Evolutionary conservation across 768 basidiomycete species (phyloP).

Genomic region (Grammothele lineata): DNA sequence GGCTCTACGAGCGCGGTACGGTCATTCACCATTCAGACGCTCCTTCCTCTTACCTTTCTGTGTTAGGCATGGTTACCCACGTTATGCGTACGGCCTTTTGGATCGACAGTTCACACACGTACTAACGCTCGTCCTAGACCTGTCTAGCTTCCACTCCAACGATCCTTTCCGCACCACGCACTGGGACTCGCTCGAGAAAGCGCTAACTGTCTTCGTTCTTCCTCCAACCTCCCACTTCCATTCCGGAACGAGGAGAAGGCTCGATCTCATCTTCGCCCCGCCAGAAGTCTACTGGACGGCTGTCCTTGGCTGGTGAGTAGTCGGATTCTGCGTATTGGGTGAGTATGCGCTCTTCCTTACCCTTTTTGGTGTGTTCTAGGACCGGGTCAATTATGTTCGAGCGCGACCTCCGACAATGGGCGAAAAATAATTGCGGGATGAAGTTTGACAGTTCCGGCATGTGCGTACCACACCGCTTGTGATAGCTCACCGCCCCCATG

Average conservation of each 20-base stretch:
- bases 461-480: no score
- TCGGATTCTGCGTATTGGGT: no score
- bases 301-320: constrained; percentile 75
- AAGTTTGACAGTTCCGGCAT: constrained; percentile 84
- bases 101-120: neutral
- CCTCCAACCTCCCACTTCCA: constrained; percentile 35
- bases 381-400: constrained; percentile 90
- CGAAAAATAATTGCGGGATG: constrained; percentile 59
- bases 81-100: constrained; percentile 66
- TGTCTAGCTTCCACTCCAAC: constrained; percentile 55
- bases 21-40: constrained; percentile 35
- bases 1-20: constrained; percentile 40
- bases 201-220: constrained; percentile 72
- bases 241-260: constrained; percentile 53
- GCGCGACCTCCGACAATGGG: constrained; percentile 74
- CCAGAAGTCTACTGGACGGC: constrained; percentile 84
- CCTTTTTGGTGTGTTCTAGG: constrained; percentile 36
- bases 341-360: neutral
- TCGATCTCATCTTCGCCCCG: constrained; percentile 81
- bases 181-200: constrained; percentile 82
- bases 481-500: no score
- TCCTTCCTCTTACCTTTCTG: neutral
- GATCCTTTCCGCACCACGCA: constrained; percentile 53
- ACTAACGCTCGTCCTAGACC: constrained; percentile 35
- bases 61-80: constrained; percentile 68